Evolutionary conservation across 495 filamentous ascomycete species (phyloP).

Genomic region (Annulohypoxylon bovei): DNA sequence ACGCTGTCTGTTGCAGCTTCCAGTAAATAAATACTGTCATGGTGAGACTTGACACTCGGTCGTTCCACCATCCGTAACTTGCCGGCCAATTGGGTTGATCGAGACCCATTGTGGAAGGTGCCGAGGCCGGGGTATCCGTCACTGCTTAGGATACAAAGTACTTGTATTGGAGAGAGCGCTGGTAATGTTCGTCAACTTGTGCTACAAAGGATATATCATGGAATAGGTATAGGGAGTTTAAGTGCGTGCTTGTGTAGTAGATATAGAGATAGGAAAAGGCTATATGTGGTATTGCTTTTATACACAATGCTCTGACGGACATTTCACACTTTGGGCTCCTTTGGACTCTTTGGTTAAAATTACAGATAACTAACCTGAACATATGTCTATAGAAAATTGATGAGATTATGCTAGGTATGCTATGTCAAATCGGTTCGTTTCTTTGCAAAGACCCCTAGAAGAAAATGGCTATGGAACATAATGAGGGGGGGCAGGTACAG

Average conservation of each 20-base stretch:
- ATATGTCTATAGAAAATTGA: background rate
- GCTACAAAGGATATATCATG: background rate
- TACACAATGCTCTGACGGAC: no score
- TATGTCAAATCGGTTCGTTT: no score
- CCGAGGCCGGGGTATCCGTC: slow-evolving; percentile 1
- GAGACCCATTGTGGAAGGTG: slow-evolving; percentile 12
- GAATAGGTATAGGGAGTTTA: no score
- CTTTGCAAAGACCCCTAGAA: background rate
- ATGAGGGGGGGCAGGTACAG: background rate
- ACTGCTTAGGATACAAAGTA: background rate
- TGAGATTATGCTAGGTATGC: background rate
- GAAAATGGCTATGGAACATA: background rate
- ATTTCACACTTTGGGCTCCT: no score
- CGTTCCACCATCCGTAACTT: slow-evolving; percentile 2
- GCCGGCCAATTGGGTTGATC: slow-evolving; percentile 11
- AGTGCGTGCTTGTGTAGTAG: background rate
- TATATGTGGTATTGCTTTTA: no score
- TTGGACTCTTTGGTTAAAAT: no score
- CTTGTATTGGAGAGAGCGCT: no score
- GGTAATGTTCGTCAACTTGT: background rate
- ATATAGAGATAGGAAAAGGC: no score
- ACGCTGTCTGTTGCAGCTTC: background rate
- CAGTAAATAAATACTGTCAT: background rate
- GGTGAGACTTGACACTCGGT: slow-evolving; percentile 3
- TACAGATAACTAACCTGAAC: no score